phyloP scores from a whole-genome alignment of 129 eudicot species.

The Lonicera japonica region DNA sequence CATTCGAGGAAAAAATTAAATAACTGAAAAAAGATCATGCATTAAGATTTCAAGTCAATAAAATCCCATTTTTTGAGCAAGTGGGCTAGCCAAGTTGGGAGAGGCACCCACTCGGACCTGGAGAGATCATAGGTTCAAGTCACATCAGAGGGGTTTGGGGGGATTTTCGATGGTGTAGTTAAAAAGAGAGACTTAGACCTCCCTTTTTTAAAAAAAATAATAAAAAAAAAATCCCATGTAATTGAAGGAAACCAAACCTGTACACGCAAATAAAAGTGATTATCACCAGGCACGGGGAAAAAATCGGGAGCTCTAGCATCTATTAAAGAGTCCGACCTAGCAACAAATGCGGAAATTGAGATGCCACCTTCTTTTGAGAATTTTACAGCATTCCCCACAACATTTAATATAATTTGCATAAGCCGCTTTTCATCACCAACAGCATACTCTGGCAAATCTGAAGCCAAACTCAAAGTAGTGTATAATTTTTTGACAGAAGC shows the following conservation, averaged over 20 bases:
- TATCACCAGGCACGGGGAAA: constrained; percentile 50
- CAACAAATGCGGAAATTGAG: constrained; percentile 56
- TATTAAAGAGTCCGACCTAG: constrained; percentile 58
- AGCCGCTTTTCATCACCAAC: constrained; percentile 92
- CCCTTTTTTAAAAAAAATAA: too few species aligned
- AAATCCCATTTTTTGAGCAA: neutral
- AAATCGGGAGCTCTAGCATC: constrained; percentile 75
- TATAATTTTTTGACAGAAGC: constrained; percentile 75
- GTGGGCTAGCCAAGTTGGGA: too few species aligned
- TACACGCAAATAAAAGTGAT: constrained; percentile 75
- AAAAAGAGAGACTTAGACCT: too few species aligned
- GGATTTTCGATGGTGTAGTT: too few species aligned
- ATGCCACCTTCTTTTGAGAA: constrained; percentile 83
- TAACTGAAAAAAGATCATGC: neutral
- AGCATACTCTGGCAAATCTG: constrained; percentile 75
- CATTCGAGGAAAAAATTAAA: constrained; percentile 14
- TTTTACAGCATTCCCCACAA: constrained; percentile 90
- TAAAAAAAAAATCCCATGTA: neutral
- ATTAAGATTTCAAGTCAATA: neutral
- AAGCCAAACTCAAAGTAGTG: constrained; percentile 52
- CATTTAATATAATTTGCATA: constrained; percentile 77
- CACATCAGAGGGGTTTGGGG: too few species aligned
- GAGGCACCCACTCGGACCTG: too few species aligned
- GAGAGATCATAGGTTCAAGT: too few species aligned
- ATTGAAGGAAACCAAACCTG: constrained; percentile 45